These are phyloP conservation scores for Monilinia vaccinii-corymbosi DNA, from an alignment of 2,329 filamentous ascomycete species.

Conservation along the genomic window DNA sequence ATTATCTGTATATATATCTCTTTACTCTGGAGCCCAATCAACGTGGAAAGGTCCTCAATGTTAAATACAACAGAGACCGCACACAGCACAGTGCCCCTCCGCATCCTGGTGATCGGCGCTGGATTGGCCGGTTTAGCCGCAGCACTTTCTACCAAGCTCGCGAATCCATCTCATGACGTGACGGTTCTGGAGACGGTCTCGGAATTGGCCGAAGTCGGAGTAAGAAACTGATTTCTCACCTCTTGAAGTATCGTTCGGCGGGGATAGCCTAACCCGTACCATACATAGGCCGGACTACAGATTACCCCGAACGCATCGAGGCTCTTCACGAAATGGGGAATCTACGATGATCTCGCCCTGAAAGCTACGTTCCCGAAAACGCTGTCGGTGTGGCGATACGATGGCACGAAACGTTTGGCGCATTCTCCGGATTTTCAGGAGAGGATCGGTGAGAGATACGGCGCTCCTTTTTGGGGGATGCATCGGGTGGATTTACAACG, in stretches of 20 bases:
- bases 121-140: constrained; percentile 36
- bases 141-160: constrained; percentile 30
- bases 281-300: constrained; percentile 25
- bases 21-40: background rate
- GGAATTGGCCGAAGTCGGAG: constrained; percentile 33
- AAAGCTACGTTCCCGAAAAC: constrained; percentile 34
- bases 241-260: background rate
- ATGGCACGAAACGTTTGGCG: constrained; percentile 32
- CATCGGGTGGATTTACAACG: constrained; percentile 40
- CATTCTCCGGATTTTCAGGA: constrained; percentile 21
- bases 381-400: constrained; percentile 44
- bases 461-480: constrained; percentile 36
- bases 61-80: background rate
- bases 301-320: constrained; percentile 26
- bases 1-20: too few species aligned
- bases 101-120: constrained; percentile 36
- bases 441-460: constrained; percentile 18
- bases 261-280: background rate
- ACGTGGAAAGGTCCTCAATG: background rate
- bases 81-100: constrained; percentile 14
- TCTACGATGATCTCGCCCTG: constrained; percentile 18
- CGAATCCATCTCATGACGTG: constrained; percentile 32
- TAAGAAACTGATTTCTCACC: constrained; percentile 6
- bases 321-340: constrained; percentile 25
- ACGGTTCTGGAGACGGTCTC: constrained; percentile 35